phyloP scores from a whole-genome alignment of 2,329 filamentous ascomycete species.

The Ophiostoma perfectum region DNA sequence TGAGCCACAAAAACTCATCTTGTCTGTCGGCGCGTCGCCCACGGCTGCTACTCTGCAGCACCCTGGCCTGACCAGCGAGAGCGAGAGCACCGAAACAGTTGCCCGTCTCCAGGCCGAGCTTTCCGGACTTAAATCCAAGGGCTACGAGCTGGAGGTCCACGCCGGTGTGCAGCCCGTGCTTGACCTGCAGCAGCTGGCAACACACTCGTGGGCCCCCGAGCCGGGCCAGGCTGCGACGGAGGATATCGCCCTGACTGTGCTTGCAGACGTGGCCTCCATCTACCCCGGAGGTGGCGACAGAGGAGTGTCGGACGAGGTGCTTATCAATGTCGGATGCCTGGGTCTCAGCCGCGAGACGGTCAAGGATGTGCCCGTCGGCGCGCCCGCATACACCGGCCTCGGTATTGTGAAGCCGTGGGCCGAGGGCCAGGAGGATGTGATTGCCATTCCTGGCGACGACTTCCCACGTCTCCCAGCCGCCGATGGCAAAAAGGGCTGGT shows the following conservation, averaged over 20 bases:
- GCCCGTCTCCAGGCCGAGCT: conserved; percentile 39
- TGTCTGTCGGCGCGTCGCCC: conserved; percentile 73
- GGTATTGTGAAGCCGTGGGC: conserved; percentile 60
- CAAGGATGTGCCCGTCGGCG: conserved; percentile 38
- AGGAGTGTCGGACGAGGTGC: conserved; percentile 51
- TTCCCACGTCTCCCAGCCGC: conserved; percentile 34
- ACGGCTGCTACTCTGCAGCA: conserved; percentile 64
- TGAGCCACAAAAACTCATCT: conserved; percentile 36
- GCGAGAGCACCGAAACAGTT: not conserved
- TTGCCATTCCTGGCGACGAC: conserved; percentile 14
- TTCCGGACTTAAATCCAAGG: conserved; percentile 34
- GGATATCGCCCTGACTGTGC: conserved; percentile 60
- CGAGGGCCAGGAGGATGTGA: not conserved
- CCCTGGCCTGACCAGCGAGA: conserved; percentile 29
- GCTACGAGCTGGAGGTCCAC: conserved; percentile 60
- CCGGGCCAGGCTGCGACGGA: conserved; percentile 30
- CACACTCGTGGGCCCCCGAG: conserved; percentile 50
- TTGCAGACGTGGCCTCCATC: conserved; percentile 65
- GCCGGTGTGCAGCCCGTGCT: conserved; percentile 71
- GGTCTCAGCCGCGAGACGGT: conserved; percentile 70
- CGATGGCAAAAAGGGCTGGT: conserved; percentile 41
- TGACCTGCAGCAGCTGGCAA: conserved; percentile 74
- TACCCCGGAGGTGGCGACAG: conserved; percentile 58
- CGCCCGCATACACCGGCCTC: conserved; percentile 57
- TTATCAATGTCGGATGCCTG: conserved; percentile 63